These are phyloP conservation scores for Tulasnella sp. DNA, from an alignment of 768 basidiomycete species.

Conservation along the genomic window DNA sequence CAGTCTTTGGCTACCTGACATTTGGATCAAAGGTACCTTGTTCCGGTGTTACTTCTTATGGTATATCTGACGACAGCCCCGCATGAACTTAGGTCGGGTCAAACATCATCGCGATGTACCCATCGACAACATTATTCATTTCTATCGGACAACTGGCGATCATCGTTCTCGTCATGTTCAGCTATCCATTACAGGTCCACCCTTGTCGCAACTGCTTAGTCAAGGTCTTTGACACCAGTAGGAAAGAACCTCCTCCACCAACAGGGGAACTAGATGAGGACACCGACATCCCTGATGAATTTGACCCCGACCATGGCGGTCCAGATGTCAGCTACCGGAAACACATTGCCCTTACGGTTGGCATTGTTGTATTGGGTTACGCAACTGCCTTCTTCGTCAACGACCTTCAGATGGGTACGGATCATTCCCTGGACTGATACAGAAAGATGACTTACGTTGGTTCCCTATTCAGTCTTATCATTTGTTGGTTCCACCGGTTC, in stretches of 20 bases:
- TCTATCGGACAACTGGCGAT: slow-evolving; percentile 90
- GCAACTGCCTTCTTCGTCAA: slow-evolving; percentile 66
- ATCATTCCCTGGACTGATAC: neutral
- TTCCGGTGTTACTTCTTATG: neutral
- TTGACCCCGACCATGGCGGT: slow-evolving; percentile 31
- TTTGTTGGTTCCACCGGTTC: slow-evolving; percentile 97
- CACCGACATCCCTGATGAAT: slow-evolving; percentile 34
- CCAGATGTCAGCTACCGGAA: slow-evolving; percentile 55
- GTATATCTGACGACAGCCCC: slow-evolving; percentile 8
- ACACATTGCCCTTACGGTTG: slow-evolving; percentile 55
- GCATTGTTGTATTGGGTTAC: slow-evolving; percentile 53
- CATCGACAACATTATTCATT: slow-evolving; percentile 79
- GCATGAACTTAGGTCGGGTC: slow-evolving; percentile 53
- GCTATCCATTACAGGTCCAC: slow-evolving; percentile 88
- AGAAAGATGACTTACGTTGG: neutral
- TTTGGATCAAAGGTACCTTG: slow-evolving; percentile 68
- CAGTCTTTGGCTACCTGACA: slow-evolving; percentile 80
- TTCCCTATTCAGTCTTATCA: slow-evolving; percentile 52
- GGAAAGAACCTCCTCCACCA: slow-evolving; percentile 26
- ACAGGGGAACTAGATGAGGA: slow-evolving; percentile 34
- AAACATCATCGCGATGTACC: slow-evolving; percentile 94
- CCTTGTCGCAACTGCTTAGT: slow-evolving; percentile 87
- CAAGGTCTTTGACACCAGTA: slow-evolving; percentile 51
- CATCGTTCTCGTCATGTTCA: slow-evolving; percentile 77
- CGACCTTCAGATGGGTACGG: slow-evolving; percentile 61